A percentile compares a stretch with the other conserved stretches of the same genome.
phyloP scores from a whole-genome alignment of 768 basidiomycete species.

The Candolleomyces eurysporus region DNA sequence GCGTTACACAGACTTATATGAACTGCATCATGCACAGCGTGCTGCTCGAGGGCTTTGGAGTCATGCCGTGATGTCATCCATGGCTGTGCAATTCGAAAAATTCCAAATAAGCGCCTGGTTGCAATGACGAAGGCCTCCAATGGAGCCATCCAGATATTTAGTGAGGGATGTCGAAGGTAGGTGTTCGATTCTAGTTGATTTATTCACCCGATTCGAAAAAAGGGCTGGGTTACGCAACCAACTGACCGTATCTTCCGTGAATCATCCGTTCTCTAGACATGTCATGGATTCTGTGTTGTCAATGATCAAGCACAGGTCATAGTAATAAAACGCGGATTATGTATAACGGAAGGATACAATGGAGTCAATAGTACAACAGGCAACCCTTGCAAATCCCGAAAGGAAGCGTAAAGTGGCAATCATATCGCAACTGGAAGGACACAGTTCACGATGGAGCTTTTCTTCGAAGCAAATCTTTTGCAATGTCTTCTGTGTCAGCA shows the following conservation, averaged over 20 bases:
- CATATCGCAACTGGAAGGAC: neutral
- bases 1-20: neutral
- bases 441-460: conserved; percentile 24
- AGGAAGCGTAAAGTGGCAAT: conserved; percentile 1
- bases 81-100: no score
- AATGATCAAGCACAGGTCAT: no score
- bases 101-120: no score
- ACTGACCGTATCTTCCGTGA: neutral
- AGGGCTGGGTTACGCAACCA: no score
- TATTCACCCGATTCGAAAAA: no score
- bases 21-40: no score
- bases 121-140: no score
- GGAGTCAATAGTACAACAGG: neutral
- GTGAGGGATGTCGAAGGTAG: no score
- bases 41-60: no score
- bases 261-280: conserved; percentile 5
- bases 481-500: conserved; percentile 68
- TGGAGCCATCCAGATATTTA: no score
- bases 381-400: neutral
- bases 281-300: neutral
- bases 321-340: neutral
- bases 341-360: neutral
- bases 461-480: conserved; percentile 66
- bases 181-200: no score
- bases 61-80: no score